Evolutionary conservation across 2,329 filamentous ascomycete species (phyloP), one percentile per base, ranked within the genome.

Genomic region (Madurella fahalii): DNA sequence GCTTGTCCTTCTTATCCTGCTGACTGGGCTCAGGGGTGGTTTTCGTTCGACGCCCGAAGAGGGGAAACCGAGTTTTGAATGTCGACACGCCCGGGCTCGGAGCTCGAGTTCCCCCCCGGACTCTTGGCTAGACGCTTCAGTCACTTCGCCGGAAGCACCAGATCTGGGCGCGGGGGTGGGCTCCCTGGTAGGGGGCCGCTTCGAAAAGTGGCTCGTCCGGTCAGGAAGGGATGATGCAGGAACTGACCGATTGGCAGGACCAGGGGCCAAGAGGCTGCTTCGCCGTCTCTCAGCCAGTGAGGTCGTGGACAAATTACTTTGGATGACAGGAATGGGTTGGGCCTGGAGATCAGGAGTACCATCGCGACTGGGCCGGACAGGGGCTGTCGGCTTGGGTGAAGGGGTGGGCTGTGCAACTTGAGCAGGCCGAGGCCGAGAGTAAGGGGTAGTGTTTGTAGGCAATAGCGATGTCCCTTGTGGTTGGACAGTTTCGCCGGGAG

Each of bases 31-130:
- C 77, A 4, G 80, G 67, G 1, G 81, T 76, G 0, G 81, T 77
- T 69, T 90, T 95, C 13, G 84, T 84, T 53, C 84, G 85, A 60
- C 87, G 82, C 9, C 85, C 77, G 64, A 96, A 95, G 51, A 96
- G 78, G 1, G 87, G 86, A 67, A 96, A 94, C 2, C 87, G 82
- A 8, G 81, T 78, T 62, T 74, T 77, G 39, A 83, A 82, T 12
- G 80, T 79, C 9, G 77, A 77, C 4, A 82, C 73, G 50, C 77
- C 81, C 2, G 84, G 81, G 58, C 77, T 84, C 54, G 75, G 82
- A 40, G 73, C 73, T 63, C 80, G 72, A 60, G 72, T 67, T 9
- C 48, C 47, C 67, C 68, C 30, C 63, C 60, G 37, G 63, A 43
- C 37, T 69, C 67, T 60, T 68, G 49, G n/a, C 66, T 64, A 50